Conservation (phyloP, 2,329 filamentous ascomycete species). For the Alternaria angustiovoidea region DNA sequence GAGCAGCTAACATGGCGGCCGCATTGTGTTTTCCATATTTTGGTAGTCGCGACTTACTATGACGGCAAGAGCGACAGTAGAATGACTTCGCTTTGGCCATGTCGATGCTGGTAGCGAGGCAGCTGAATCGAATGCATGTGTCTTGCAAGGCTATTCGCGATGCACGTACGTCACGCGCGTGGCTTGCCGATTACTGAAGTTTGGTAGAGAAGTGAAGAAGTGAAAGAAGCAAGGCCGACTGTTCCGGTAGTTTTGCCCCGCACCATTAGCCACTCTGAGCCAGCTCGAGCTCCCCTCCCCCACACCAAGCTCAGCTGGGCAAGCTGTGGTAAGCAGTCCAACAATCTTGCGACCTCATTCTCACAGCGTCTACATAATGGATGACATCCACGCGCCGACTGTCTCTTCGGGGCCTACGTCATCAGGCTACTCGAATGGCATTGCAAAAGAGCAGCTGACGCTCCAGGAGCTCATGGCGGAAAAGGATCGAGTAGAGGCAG, state of each 20-base stretch:
- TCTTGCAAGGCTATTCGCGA: background rate
- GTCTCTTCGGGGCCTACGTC: constrained; percentile 79
- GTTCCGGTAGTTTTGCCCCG: constrained; percentile 20
- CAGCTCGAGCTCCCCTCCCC: constrained; percentile 13
- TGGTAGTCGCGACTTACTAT: constrained; percentile 21
- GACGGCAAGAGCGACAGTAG: constrained; percentile 14
- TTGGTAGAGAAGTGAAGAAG: background rate
- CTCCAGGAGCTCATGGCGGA: constrained; percentile 82
- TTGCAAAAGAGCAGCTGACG: constrained; percentile 68
- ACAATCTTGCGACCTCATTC: background rate
- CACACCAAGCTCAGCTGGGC: constrained; percentile 1
- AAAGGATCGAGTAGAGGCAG: constrained; percentile 85
- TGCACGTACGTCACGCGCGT: background rate
- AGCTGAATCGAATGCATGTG: background rate
- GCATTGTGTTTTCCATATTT: constrained; percentile 12
- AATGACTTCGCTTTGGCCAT: background rate
- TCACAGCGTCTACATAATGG: constrained; percentile 57
- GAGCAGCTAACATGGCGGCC: constrained; percentile 11
- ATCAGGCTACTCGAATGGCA: constrained; percentile 67
- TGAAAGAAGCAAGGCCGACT: constrained; percentile 3
- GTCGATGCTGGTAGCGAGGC: background rate
- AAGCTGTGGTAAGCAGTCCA: background rate
- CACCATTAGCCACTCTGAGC: constrained; percentile 8
- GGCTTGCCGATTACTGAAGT: background rate
- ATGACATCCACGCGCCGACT: constrained; percentile 73